These are phyloP conservation scores for Clarireedia homoeocarpa DNA, from an alignment of 2,329 filamentous ascomycete species.

Conservation along the genomic window DNA sequence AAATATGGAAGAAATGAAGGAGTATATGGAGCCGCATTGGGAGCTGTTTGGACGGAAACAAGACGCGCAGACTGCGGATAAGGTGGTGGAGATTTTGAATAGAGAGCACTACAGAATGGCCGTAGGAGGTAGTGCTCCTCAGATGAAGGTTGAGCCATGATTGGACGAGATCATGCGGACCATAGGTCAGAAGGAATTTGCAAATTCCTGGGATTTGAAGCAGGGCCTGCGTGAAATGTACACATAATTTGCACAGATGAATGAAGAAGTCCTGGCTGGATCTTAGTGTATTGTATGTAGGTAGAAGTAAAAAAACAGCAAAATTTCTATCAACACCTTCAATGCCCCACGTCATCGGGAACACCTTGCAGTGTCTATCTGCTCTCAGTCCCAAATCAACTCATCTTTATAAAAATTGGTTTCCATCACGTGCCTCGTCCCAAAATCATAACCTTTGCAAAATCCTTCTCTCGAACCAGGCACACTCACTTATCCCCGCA, in stretches of 20 bases:
- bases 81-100: constrained; percentile 50
- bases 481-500: neutral
- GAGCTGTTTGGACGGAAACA: constrained; percentile 46
- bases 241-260: neutral
- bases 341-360: neutral
- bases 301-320: neutral
- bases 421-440: neutral
- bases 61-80: constrained; percentile 42
- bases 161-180: no score
- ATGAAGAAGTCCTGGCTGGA: neutral
- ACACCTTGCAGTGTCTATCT: no score
- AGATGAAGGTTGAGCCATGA: constrained; percentile 12
- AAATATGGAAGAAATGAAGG: constrained; percentile 35
- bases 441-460: neutral
- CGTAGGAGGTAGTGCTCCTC: constrained; percentile 24
- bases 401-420: neutral
- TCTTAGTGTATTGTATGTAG: constrained; percentile 4
- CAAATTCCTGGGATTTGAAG: neutral
- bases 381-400: neutral
- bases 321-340: neutral
- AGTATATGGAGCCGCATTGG: constrained; percentile 44
- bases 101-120: constrained; percentile 38
- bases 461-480: neutral
- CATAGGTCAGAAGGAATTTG: neutral
- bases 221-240: neutral